Base-by-base conservation (phyloP, 2,329 filamentous ascomycete species). In the Lecanicillium sp. region DNA sequence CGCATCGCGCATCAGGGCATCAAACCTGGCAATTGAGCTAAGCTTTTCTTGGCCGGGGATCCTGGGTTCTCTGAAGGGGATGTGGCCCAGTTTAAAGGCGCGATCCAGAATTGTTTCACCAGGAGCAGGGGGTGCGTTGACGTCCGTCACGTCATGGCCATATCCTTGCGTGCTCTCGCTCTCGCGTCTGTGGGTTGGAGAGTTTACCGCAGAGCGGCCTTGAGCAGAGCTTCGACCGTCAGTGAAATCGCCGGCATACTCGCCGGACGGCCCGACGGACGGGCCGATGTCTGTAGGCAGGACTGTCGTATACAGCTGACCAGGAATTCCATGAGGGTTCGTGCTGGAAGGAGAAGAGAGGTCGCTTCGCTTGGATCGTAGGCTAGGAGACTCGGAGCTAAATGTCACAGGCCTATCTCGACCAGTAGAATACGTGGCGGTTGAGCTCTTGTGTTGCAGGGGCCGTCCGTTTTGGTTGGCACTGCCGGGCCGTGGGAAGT, bases 101-200 rank as follows among this genome's bases (percentile, higher is more conserved):
- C 79, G 62, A 52, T 83, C 79, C n/a, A 82, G 56, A 37, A 83
- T 82, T 0, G 79, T 81, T 56, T 83, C 78, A 13, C 78, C 68
- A 3, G 72, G 73, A 1, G 57, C 60, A 2, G 72, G 69, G 1
- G 74, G 73, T 0, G 73, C 71, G 48, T 65, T 67, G 2, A 69
- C 67, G 29, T 68, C 60, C 3, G 64, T 49, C 8, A 66, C 51
- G 11, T 58, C 53, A 11, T 52, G 50, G 14, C 59, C 56, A 4
- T 65, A 62, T 13, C 62, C 59, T 11, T 70, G 66, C 2, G 74
- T 77, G 44, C 70, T 64, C 35, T 78, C 62, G 49, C 74, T 78
- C 32, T 70, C 73, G 6, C 73, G 67, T 3, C 64, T 69, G 30
- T 73, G 63, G 1, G 69, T 62, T 3, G 77, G 76, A 2, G 77